Evolutionary conservation across 2,329 filamentous ascomycete genomes (phyloP).

Genomic region (Xylariaceae sp.): DNA sequence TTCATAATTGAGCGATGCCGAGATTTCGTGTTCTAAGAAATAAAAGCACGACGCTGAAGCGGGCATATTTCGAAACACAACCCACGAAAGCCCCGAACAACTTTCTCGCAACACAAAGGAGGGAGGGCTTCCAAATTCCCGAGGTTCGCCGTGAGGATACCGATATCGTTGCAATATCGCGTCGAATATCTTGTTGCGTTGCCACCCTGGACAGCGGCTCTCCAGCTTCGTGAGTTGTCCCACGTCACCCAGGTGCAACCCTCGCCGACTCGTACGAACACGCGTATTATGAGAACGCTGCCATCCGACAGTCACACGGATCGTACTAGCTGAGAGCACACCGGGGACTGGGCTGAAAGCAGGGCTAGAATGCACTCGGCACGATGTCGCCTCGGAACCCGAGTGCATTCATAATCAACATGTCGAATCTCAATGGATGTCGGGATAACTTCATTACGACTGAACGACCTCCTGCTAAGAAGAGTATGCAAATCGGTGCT

Average conservation of each 20-base stretch:
- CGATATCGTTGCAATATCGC: conserved; percentile 1
- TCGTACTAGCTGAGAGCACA: not conserved
- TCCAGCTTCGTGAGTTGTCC: conserved; percentile 13
- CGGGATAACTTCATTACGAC: conserved; percentile 1
- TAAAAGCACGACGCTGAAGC: conserved; percentile 19
- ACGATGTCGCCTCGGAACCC: not conserved
- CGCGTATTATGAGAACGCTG: conserved; percentile 1
- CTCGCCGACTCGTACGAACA: conserved; percentile 7
- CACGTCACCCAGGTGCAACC: conserved; percentile 4
- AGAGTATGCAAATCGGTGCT: conserved; percentile 1
- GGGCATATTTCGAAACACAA: conserved; percentile 21
- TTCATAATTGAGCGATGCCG: conserved; percentile 17
- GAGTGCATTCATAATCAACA: not conserved
- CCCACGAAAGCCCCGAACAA: conserved; percentile 13
- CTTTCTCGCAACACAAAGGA: conserved; percentile 6
- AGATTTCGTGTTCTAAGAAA: conserved; percentile 10
- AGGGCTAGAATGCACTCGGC: conserved; percentile 3
- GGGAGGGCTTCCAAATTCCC: conserved; percentile 10
- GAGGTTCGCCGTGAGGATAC: conserved; percentile 4
- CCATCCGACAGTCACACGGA: not conserved
- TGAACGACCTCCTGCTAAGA: not conserved
- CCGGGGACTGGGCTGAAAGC: conserved; percentile 12
- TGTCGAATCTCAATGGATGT: conserved; percentile 3
- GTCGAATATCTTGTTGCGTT: conserved; percentile 1
- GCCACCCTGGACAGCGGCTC: not conserved